Evolutionary conservation across 2,329 filamentous ascomycete species (phyloP), one percentile per base, ranked within the genome.

Genomic region (Stemphylium vesicarium): DNA sequence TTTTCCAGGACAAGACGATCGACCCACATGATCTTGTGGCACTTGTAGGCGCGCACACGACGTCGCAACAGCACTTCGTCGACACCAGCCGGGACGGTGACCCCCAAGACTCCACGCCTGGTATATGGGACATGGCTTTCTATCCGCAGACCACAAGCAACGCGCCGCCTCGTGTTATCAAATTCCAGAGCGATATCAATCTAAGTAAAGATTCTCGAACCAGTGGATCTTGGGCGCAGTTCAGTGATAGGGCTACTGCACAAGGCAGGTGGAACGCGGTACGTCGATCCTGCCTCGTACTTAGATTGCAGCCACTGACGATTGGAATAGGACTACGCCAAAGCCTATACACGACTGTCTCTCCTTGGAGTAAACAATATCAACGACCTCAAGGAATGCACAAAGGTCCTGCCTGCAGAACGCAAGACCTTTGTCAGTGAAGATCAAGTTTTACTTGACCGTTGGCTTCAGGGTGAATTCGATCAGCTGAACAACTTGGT

Each of bases 331-430:
- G 82, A 80, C 39, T 85, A 83, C 50, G 77, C 82, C 2, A 75
- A 76, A 32, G 82, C 81, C 11, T 85, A 85, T 60, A 76, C 84
- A 39, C 81, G 82, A 18, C 74, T 86, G 33, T 82, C 79, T 29
- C 71, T 85, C 2, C 78, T 86, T 10, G 84, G 83, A 3, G 82
- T 85, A 12, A 78, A 82, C 63, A 84, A 84, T 63, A 81, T 85
- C 68, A 85, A 85, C 67, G 68, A 75, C 18, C 71, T 85, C 38
- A 81, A 78, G 13, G 83, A 85, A 59, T 85, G 83, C 76, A 83
- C 81, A 9, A 78, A 80, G 60, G 81, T 81, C 2, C 70, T 85
- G 9, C 83, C 75, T 0, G 63, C 62, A 2, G 62, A 45, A 22
- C 60, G 62, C 5, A 64, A 52, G 6, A 57, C 53, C 0, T 74